Evolutionary conservation across 257 asterid genomes (phyloP).

Genomic region (Craterostigma plantagineum): DNA sequence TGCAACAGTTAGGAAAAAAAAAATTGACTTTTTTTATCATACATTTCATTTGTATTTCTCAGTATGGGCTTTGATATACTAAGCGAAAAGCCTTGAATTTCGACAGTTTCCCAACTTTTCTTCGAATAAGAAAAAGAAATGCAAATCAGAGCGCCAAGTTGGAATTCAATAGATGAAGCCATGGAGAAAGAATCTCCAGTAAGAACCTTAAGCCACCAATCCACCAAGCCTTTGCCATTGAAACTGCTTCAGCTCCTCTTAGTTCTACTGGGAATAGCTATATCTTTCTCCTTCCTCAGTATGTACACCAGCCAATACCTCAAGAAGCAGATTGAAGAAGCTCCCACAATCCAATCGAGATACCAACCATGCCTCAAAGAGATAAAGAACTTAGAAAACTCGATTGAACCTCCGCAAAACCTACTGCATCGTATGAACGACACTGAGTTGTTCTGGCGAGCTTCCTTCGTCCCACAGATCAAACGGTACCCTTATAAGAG

Average conservation of each 20-base stretch:
- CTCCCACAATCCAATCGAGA: conserved; percentile 20
- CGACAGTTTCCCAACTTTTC: conserved; percentile 2
- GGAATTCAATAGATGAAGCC: conserved; percentile 49
- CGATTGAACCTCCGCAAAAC: conserved; percentile 40
- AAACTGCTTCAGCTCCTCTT: conserved; percentile 51
- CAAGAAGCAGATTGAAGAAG: conserved; percentile 31
- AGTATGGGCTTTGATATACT: too few species aligned
- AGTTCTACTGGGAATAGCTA: conserved; percentile 53
- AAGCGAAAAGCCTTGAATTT: conserved; percentile 8
- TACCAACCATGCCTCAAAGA: conserved; percentile 31
- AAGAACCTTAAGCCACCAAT: conserved; percentile 18
- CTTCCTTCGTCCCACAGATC: conserved; percentile 44
- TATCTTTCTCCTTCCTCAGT: conserved; percentile 43
- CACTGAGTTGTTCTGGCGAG: conserved; percentile 66
- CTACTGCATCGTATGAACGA: conserved; percentile 55
- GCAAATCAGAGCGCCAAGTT: conserved; percentile 52
- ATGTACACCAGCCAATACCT: conserved; percentile 36
- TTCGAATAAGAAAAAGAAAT: conserved; percentile 30
- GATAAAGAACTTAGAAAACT: conserved; percentile 19
- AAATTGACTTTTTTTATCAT: too few species aligned
- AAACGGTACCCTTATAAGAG: conserved; percentile 54
- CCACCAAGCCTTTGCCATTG: conserved; percentile 41
- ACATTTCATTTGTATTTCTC: too few species aligned
- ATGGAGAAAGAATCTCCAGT: conserved; percentile 14
- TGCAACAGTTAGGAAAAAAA: too few species aligned